Base-by-base conservation (phyloP, 1,139 yeast species). In the Zygoascus sp. region DNA sequence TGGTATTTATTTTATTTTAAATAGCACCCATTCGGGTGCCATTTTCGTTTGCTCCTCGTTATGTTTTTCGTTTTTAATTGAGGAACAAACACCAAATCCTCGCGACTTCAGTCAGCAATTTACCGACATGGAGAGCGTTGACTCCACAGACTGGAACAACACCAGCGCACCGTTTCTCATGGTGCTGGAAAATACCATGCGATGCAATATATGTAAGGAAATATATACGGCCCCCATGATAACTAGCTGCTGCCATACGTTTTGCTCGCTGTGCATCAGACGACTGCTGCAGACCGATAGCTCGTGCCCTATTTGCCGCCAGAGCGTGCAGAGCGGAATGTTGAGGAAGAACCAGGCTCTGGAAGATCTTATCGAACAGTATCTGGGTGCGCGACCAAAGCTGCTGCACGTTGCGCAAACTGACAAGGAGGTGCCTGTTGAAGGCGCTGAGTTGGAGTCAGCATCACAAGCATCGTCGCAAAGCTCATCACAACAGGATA, bases 161-260 rank as follows among this genome's bases (percentile, higher is more conserved):
- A 75, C 88, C 1, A 56, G 59, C 22, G 58, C 82, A 4, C 89
- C 95, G 5, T 67, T 64, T 21, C 62, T 89, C 9, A 59, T 74
- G 1, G 81, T 76, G 44, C 66, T 90, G 5, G 97, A 90, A 54
- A 72, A 85, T 1, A 70, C 83, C 15, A 72, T 89, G 49, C 65
- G 96, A 59, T 92, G 98, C 60, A 89, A 83, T 57, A 84, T 92
- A n/a, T 92, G 98, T 63, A 88, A 90, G 60, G 97, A 89, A 51
- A 79, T 83, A 54, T 71, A 86, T 51, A 74, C 69, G 40, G 90
- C 94, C 0, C 97, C 98, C 1, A 89, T 88, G 47, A 69, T 85
- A 39, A 86, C 97, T 1, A 75, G 83, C 5, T 90, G 97, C 67
- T 83, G 86, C 42, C 97, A 92, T 62, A 83, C 94, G 0, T 92